phyloP scores from a whole-genome alignment of 2,329 filamentous ascomycete species.

The Diplodia seriata region DNA sequence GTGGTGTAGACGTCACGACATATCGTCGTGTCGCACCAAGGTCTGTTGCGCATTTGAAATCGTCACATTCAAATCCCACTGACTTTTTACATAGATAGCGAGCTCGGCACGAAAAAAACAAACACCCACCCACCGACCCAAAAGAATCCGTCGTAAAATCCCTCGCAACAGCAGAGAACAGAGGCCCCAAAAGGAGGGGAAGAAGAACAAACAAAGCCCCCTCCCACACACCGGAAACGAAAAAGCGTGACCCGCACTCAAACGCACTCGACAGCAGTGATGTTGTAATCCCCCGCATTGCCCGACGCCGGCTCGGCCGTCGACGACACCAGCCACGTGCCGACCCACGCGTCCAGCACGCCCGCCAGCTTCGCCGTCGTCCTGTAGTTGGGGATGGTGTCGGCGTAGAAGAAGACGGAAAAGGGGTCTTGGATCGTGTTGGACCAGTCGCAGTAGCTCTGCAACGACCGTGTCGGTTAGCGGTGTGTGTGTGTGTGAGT shows the following conservation, averaged over 20 bases:
- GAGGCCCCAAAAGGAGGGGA: too few relatives aligned
- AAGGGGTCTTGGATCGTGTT: conserved; percentile 20
- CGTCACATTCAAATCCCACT: background rate
- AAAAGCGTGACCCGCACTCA: too few relatives aligned
- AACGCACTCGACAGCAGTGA: conserved; percentile 12
- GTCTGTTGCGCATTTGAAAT: background rate
- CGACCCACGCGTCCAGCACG: conserved; percentile 25
- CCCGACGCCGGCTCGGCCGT: background rate
- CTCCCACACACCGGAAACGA: too few relatives aligned
- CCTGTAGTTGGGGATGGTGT: conserved; percentile 28
- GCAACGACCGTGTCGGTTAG: background rate
- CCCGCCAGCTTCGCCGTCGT: conserved; percentile 14
- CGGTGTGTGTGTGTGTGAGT: too few relatives aligned
- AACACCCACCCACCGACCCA: background rate
- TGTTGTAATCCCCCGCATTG: conserved; percentile 22
- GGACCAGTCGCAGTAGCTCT: conserved; percentile 32
- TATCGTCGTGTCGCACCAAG: background rate
- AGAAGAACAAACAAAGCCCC: background rate
- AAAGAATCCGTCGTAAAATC: background rate
- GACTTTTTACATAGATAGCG: background rate
- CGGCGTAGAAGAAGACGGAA: conserved; percentile 30
- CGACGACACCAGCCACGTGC: conserved; percentile 19
- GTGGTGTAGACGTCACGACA: background rate
- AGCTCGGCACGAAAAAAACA: background rate
- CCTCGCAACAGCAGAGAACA: background rate